These are phyloP conservation scores for Lindgomyces ingoldianus DNA, from an alignment of 495 filamentous ascomycete genomes.

Conservation along the genomic window DNA sequence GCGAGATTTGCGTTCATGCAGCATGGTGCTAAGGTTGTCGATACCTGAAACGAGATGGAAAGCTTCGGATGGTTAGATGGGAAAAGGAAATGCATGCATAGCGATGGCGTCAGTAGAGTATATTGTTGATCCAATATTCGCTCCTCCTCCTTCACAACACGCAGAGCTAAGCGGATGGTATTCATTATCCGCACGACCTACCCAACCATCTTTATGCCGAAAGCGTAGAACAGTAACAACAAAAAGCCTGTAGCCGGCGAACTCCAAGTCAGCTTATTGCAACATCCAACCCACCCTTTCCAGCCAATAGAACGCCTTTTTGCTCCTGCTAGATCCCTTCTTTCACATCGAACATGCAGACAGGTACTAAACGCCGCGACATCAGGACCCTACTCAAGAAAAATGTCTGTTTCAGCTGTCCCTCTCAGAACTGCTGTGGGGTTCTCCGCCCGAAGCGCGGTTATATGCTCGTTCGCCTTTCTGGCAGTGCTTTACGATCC, in stretches of 20 bases:
- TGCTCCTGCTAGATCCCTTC: neutral
- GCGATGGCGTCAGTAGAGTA: neutral
- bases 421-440: slow-evolving; percentile 11
- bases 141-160: neutral
- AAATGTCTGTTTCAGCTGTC: slow-evolving; percentile 8
- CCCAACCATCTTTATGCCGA: neutral
- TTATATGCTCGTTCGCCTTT: slow-evolving; percentile 57
- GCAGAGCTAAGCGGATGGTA: neutral
- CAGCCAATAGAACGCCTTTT: neutral
- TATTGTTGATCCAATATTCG: neutral
- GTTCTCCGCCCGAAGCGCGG: slow-evolving; percentile 25
- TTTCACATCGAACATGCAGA: neutral
- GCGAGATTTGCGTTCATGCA: no score
- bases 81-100: neutral
- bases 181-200: neutral
- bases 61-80: neutral
- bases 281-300: neutral
- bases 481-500: slow-evolving; percentile 97
- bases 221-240: no score
- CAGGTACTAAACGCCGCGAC: neutral
- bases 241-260: neutral
- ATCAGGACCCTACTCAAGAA: neutral
- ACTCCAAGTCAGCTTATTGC: slow-evolving; percentile 6
- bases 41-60: neutral
- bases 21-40: no score